Conservation (phyloP, 2,329 filamentous ascomycete species). For the Phialocephala sp. region DNA sequence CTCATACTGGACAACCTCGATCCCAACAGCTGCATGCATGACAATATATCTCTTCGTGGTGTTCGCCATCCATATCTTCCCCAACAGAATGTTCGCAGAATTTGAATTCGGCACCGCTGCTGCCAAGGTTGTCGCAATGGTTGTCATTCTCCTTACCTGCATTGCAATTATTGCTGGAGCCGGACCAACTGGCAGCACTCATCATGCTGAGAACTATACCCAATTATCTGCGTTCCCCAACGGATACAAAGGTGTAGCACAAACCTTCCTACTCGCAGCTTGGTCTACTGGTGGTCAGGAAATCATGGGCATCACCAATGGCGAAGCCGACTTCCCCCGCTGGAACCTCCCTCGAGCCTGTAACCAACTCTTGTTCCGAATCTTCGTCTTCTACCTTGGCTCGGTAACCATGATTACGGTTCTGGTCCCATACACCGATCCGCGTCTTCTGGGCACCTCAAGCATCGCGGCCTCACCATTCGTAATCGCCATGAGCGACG, state of each 20-base stretch:
- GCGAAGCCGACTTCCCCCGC: slow-evolving; percentile 2
- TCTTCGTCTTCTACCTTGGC: slow-evolving; percentile 11
- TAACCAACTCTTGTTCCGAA: slow-evolving; percentile 2
- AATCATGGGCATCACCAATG: slow-evolving; percentile 11
- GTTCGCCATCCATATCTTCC: slow-evolving; percentile 9
- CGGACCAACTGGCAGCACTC: slow-evolving; percentile 7
- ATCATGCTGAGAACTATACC: slow-evolving; percentile 9
- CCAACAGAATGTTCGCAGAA: slow-evolving; percentile 7
- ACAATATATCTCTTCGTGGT: slow-evolving; percentile 8
- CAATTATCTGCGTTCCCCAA: background rate
- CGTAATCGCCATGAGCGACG: slow-evolving; percentile 13
- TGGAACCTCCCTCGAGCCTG: slow-evolving; percentile 10
- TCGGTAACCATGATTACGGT: slow-evolving; percentile 1
- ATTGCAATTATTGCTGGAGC: slow-evolving; percentile 1
- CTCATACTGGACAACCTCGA: background rate
- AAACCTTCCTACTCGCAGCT: slow-evolving; percentile 9
- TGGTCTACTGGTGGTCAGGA: slow-evolving; percentile 10
- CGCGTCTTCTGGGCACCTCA: slow-evolving; percentile 6
- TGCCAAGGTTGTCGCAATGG: background rate
- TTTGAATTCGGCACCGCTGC: slow-evolving; percentile 9
- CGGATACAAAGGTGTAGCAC: slow-evolving; percentile 4
- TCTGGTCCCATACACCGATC: slow-evolving; percentile 2
- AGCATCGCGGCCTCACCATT: background rate
- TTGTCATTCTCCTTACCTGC: slow-evolving; percentile 7
- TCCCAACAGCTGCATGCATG: slow-evolving; percentile 10